Evolutionary conservation across 768 basidiomycete species (phyloP).

Genomic region (Tylopilus sp.): DNA sequence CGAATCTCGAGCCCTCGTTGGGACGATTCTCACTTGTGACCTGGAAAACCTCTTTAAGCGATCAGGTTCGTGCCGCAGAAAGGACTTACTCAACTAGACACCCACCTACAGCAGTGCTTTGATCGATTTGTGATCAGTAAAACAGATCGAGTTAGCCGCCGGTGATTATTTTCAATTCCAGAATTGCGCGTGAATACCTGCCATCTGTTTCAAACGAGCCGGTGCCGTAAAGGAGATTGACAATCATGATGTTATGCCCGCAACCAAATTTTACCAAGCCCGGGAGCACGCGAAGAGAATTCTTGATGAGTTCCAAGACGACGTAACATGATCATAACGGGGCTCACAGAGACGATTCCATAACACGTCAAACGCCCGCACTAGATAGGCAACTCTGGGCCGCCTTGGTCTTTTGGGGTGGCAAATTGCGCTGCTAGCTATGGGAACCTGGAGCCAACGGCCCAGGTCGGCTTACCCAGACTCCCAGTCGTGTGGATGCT

Average conservation of each 20-base stretch:
- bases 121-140: constrained; percentile 30
- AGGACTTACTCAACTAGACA: constrained; percentile 31
- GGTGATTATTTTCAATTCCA: constrained; percentile 30
- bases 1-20: constrained; percentile 28
- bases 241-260: constrained; percentile 28
- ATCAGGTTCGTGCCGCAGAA: constrained; percentile 21
- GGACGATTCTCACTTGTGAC: constrained; percentile 28
- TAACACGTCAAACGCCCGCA: constrained; percentile 15
- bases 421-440: constrained; percentile 8
- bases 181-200: constrained; percentile 19
- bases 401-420: constrained; percentile 6
- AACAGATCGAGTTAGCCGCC: constrained; percentile 27
- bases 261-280: constrained; percentile 4
- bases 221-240: constrained; percentile 33
- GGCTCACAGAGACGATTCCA: constrained; percentile 13
- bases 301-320: constrained; percentile 17
- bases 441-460: constrained; percentile 10
- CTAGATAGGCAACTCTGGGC: constrained; percentile 5
- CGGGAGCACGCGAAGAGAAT: constrained; percentile 10
- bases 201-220: constrained; percentile 23
- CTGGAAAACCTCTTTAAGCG: constrained; percentile 31
- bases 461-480: constrained; percentile 10
- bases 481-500: constrained; percentile 10
- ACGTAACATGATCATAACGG: constrained; percentile 12
- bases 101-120: constrained; percentile 25